phyloP scores from a whole-genome alignment of 371 early-diverging fungal genomes.

The Apophysomyces trapeziformis region DNA sequence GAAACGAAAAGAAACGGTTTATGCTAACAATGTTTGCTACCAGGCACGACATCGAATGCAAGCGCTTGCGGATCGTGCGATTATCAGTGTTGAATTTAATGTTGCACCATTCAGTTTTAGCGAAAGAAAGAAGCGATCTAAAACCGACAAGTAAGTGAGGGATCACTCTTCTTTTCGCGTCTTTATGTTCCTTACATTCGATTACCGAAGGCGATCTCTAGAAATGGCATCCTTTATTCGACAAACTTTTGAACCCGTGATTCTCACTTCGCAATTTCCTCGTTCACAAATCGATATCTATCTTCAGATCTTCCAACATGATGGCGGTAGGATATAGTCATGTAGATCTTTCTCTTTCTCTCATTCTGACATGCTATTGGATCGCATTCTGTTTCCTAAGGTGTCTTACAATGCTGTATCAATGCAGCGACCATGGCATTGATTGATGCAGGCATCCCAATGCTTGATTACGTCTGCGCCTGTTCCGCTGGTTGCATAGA shows the following conservation, averaged over 20 bases:
- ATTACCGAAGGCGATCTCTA: constrained; percentile 67
- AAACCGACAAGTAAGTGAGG: constrained; percentile 77
- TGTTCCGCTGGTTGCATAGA: constrained; percentile 92
- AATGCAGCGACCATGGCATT: constrained; percentile 95
- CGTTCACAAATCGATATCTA: constrained; percentile 93
- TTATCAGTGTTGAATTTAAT: constrained; percentile 90
- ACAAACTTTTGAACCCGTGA: constrained; percentile 92
- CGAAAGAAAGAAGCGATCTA: constrained; percentile 82
- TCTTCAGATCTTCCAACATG: constrained; percentile 89
- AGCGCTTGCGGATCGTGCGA: constrained; percentile 75
- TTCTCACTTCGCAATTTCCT: constrained; percentile 75
- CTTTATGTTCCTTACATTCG: constrained; percentile 4
- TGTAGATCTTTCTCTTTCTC: no score
- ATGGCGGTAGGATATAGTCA: constrained; percentile 70
- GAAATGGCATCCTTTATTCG: constrained; percentile 86
- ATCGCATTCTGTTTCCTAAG: constrained; percentile 13
- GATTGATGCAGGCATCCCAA: constrained; percentile 97
- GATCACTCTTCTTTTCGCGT: neutral
- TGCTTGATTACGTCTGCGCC: constrained; percentile 94
- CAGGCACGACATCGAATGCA: constrained; percentile 66
- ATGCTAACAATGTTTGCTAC: neutral
- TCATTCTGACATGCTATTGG: no score
- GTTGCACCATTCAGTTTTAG: constrained; percentile 91
- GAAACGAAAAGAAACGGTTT: neutral
- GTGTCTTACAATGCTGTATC: constrained; percentile 80